phyloP scores from a whole-genome alignment of 2,329 filamentous ascomycete species.

The Cladosporium sp. region DNA sequence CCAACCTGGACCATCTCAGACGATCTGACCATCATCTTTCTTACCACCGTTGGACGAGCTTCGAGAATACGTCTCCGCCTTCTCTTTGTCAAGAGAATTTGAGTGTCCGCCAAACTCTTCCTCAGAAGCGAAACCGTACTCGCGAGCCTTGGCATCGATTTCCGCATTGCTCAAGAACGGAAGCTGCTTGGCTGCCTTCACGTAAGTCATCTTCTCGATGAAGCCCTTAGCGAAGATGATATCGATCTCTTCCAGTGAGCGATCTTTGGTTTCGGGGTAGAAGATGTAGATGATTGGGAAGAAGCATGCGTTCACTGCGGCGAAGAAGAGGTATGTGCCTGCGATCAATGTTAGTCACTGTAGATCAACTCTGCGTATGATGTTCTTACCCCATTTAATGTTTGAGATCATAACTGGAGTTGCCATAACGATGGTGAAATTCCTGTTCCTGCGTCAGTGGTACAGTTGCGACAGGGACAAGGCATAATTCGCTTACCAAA shows the following conservation, averaged over 20 bases:
- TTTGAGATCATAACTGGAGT: conserved; percentile 21
- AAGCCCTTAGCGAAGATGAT: conserved; percentile 29
- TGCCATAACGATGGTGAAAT: conserved; percentile 23
- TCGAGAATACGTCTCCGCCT: not conserved
- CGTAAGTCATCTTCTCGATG: conserved; percentile 38
- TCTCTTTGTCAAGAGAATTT: conserved; percentile 1
- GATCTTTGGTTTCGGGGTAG: conserved; percentile 24
- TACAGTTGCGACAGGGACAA: no score
- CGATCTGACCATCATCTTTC: not conserved
- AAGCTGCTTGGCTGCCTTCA: conserved; percentile 41
- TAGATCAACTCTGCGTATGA: no score
- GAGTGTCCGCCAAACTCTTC: not conserved
- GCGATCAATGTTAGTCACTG: conserved; percentile 9
- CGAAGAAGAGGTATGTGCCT: conserved; percentile 20
- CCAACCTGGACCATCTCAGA: not conserved
- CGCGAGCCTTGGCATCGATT: conserved; percentile 38
- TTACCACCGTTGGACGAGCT: conserved; percentile 9
- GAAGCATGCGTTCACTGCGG: conserved; percentile 19
- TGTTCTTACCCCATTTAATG: conserved; percentile 44
- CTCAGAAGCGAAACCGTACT: conserved; percentile 32
- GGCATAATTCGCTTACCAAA: conserved; percentile 26
- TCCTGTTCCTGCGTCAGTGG: not conserved
- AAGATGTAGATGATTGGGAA: conserved; percentile 22
- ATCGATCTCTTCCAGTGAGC: conserved; percentile 24
- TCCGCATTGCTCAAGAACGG: conserved; percentile 39